These are phyloP conservation scores for Aspergillus ruber DNA, from an alignment of 2,329 filamentous ascomycete genomes.

Conservation along the genomic window DNA sequence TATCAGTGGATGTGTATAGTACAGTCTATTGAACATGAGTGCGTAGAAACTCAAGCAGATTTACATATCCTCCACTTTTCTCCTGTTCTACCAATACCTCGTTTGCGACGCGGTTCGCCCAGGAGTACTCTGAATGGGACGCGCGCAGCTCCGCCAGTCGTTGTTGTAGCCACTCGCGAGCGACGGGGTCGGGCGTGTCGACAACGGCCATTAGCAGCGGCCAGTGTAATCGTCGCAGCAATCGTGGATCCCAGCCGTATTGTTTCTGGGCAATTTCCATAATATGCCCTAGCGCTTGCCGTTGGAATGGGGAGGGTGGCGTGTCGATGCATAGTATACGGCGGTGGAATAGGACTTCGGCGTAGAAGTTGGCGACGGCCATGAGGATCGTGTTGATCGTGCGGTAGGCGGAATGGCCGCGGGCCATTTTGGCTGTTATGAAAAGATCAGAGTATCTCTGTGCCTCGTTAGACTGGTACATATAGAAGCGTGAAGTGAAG, in stretches of 20 bases:
- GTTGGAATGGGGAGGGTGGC: conserved; percentile 17
- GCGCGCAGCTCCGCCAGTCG: conserved; percentile 22
- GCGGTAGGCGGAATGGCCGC: conserved; percentile 22
- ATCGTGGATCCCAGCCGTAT: conserved; percentile 21
- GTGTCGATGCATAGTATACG: conserved; percentile 20
- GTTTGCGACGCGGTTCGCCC: conserved; percentile 25
- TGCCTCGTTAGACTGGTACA: not conserved
- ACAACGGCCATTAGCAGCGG: conserved; percentile 28
- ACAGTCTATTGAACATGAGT: conserved; percentile 9
- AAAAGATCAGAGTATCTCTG: conserved; percentile 33
- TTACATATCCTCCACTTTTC: conserved; percentile 16
- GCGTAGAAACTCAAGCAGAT: conserved; percentile 22
- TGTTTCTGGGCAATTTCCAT: conserved; percentile 29
- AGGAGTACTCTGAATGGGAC: conserved; percentile 24
- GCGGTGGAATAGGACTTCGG: conserved; percentile 27
- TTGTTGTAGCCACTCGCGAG: conserved; percentile 26
- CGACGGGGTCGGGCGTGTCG: conserved; percentile 21
- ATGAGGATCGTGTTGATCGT: conserved; percentile 31
- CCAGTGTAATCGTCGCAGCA: conserved; percentile 28
- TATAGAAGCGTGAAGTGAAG: not conserved
- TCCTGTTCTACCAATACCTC: conserved; percentile 23
- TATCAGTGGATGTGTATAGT: not conserved
- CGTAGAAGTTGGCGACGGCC: conserved; percentile 29
- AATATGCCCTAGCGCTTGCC: conserved; percentile 23
- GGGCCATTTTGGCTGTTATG: conserved; percentile 27